Base-by-base conservation (phyloP, 2,329 filamentous ascomycete genomes). In the Fusarium devonianum region DNA sequence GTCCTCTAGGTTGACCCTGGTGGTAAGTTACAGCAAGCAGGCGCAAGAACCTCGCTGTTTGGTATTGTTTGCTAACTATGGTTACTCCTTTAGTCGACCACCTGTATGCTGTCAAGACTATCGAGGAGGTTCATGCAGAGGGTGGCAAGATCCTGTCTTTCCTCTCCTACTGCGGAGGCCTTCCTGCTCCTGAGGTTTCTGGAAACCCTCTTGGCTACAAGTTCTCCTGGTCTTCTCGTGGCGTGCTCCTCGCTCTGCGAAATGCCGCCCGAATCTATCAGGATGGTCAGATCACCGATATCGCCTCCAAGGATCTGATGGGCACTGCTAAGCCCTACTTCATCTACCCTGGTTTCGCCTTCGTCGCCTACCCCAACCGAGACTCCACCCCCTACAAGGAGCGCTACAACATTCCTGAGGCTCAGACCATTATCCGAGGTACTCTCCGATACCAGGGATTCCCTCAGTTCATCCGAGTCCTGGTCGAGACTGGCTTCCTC, bases 201-300 rank as follows among this genome's bases (percentile, higher is more conserved):
- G 88, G 88, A 73, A 97, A 97, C 78, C 92, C 92, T 19, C 80
- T 96, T 12, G 92, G 92, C 36, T 96, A 96, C 83, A 96, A 96
- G 57, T 71, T 60, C 52, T 50, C 49, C 39, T 45, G 63, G 64
- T 65, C 60, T 36, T 87, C 86, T 57, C 86, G 92, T 46, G 93
- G 93, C 71, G 92, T 97, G 25, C 80, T 97, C 23, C 82, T 97
- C 38, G 92, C 93, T 3, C 82, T 96, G 60, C 78, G 88, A 64
- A 97, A 97, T 77, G 78, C 84, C n/a, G 93, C 90, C 67, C 91
- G 83, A 64, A 92, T 85, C 78, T 93, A 86, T 75, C 77, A 92
- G 73, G 87, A 90, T 61, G 92, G 92, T 67, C 82, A 92, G 77
- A 73, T 88, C 58, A 82, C 88, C 63, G 80, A 86, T 47, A 79